Evolutionary conservation across 2,329 filamentous ascomycete species (phyloP).

Genomic region (Cryphonectria naterciae): DNA sequence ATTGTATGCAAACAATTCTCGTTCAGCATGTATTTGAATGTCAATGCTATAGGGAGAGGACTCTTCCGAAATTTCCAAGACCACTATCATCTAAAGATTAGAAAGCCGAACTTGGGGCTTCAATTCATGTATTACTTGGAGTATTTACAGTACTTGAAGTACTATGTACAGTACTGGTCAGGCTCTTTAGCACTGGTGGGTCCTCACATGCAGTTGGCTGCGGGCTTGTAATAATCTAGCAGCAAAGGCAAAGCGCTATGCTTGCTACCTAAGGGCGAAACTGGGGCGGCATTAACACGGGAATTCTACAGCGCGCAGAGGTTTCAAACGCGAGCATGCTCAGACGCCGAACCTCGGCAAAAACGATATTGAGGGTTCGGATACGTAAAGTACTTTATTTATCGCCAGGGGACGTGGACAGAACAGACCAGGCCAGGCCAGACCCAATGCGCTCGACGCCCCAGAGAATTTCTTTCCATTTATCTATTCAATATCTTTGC

Average conservation of each 20-base stretch:
- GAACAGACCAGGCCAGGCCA: not conserved
- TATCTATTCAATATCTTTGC: not conserved
- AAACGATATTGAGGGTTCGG: slow-evolving; percentile 4
- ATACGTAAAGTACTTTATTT: not conserved
- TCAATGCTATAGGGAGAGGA: too few relatives aligned
- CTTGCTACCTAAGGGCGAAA: not conserved
- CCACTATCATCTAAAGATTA: too few relatives aligned
- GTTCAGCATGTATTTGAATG: too few relatives aligned
- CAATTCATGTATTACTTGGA: too few relatives aligned
- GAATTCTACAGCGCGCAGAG: not conserved
- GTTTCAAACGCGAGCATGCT: not conserved
- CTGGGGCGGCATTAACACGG: not conserved
- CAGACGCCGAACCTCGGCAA: slow-evolving; percentile 26
- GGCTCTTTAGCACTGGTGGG: not conserved
- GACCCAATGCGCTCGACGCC: not conserved
- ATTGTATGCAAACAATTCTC: too few relatives aligned
- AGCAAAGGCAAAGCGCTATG: not conserved
- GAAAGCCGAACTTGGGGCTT: too few relatives aligned
- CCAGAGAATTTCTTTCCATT: not conserved
- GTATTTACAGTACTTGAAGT: too few relatives aligned
- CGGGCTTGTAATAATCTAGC: not conserved
- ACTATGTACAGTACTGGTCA: not conserved
- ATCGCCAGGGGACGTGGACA: not conserved
- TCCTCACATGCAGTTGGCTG: not conserved
- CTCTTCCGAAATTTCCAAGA: too few relatives aligned